A percentile compares a stretch with the other conserved stretches of the same genome.
Conservation (phyloP, 306 rosid species). For the Vigna angularis region DNA sequence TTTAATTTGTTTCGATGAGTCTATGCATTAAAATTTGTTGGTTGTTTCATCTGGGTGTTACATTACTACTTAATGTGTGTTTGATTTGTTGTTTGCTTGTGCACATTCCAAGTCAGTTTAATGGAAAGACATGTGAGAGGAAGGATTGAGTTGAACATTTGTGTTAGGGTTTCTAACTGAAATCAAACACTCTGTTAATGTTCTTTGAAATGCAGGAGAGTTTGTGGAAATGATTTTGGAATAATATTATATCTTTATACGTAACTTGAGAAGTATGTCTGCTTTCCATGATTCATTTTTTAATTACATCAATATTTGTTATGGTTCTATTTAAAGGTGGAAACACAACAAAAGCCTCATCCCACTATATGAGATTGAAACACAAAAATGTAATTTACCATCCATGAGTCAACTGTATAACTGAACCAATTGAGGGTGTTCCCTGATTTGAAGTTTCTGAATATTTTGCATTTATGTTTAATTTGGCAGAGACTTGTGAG, state of each 20-base stretch:
- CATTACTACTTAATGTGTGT: background rate
- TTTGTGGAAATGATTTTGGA: conserved; percentile 25
- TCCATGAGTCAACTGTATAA: conserved; percentile 5
- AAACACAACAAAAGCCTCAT: background rate
- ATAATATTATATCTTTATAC: conserved; percentile 7
- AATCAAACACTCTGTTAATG: background rate
- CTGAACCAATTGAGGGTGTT: conserved; percentile 22
- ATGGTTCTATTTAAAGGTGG: conserved; percentile 35
- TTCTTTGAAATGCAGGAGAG: background rate
- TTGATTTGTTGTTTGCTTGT: no score
- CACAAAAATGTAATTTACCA: conserved; percentile 14
- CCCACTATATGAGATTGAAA: background rate
- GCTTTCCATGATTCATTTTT: conserved; percentile 21
- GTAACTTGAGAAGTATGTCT: conserved; percentile 11
- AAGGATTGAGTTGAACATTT: no score
- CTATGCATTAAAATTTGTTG: conserved; percentile 11
- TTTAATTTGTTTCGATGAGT: conserved; percentile 34
- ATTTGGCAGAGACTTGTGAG: conserved; percentile 26
- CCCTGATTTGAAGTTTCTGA: conserved; percentile 33
- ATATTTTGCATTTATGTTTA: conserved; percentile 23
- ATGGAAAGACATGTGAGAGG: no score
- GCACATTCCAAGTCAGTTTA: no score
- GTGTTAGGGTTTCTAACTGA: no score
- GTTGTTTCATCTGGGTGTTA: conserved; percentile 34
- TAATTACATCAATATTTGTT: conserved; percentile 29